Evolutionary conservation across 495 filamentous ascomycete species (phyloP).

Genomic region (Hypoxylon fragiforme): DNA sequence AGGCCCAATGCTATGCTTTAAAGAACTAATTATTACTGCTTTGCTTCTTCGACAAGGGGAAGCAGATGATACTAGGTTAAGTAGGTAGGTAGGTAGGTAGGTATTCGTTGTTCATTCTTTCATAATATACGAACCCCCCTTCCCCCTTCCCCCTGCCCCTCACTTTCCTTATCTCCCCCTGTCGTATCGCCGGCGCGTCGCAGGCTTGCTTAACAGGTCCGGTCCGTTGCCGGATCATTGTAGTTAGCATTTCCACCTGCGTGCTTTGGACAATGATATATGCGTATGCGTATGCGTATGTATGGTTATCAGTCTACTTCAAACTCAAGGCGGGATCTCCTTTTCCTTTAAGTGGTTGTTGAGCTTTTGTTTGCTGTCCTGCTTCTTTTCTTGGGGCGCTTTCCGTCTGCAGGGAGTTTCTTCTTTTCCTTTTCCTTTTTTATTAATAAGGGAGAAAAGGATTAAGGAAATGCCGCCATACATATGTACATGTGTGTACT

Average conservation of each 20-base stretch:
- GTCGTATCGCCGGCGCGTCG: conserved; percentile 29
- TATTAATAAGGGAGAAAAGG: too few species aligned
- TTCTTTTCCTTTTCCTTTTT: neutral
- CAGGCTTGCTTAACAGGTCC: conserved; percentile 20
- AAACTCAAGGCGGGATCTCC: conserved; percentile 15
- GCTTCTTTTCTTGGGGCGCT: conserved; percentile 11
- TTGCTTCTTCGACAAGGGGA: too few species aligned
- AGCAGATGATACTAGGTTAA: too few species aligned
- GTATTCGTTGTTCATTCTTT: too few species aligned
- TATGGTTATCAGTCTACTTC: conserved; percentile 12
- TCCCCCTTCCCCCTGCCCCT: too few species aligned
- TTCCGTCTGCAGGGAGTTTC: conserved; percentile 8
- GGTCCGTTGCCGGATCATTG: conserved; percentile 18
- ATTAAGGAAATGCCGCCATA: too few species aligned
- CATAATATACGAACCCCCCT: too few species aligned
- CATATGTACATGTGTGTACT: too few species aligned
- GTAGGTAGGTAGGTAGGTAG: neutral
- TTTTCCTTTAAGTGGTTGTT: conserved; percentile 17
- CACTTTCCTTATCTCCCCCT: conserved; percentile 1
- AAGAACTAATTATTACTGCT: too few species aligned
- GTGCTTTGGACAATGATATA: too few species aligned
- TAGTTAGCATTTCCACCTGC: too few species aligned
- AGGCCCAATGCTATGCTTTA: conserved; percentile 15
- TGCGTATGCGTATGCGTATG: neutral
- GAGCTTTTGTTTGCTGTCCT: conserved; percentile 4